phyloP scores from a whole-genome alignment of 495 filamentous ascomycete species.

The Tuber magnatum region DNA sequence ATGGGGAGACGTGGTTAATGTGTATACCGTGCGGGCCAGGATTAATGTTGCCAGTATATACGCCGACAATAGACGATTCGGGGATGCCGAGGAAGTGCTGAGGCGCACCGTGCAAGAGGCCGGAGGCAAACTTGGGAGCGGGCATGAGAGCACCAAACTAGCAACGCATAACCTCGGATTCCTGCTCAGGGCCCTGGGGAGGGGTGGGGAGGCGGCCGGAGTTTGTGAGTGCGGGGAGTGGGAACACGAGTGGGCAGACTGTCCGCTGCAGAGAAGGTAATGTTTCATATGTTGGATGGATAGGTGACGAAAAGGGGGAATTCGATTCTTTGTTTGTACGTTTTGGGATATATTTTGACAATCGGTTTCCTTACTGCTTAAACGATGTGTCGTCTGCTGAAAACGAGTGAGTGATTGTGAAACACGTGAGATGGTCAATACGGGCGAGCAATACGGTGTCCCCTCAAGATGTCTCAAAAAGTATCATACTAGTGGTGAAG shows the following conservation, averaged over 20 bases:
- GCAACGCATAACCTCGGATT: background rate
- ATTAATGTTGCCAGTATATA: background rate
- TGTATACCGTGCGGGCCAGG: conserved; percentile 1
- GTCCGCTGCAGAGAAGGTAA: background rate
- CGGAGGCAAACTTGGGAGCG: background rate
- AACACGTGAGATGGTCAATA: background rate
- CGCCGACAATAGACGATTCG: background rate
- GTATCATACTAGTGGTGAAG: too few species aligned
- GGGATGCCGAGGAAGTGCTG: background rate
- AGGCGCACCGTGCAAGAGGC: background rate
- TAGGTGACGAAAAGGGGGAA: background rate
- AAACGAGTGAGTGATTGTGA: background rate
- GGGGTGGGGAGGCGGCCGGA: background rate
- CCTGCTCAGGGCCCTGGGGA: background rate
- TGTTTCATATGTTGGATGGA: background rate
- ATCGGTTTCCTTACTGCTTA: background rate
- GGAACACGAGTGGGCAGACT: background rate
- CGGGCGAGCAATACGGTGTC: background rate
- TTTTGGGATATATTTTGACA: conserved; percentile 5
- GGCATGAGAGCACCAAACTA: conserved; percentile 1
- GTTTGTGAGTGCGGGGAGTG: background rate
- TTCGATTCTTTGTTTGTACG: conserved; percentile 4
- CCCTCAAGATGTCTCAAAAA: background rate
- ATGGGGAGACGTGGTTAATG: background rate
- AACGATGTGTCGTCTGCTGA: background rate